Evolutionary conservation across 1,284 basidiomycete genomes (phyloP).

Genomic region (Laetiporus sulphureus): DNA sequence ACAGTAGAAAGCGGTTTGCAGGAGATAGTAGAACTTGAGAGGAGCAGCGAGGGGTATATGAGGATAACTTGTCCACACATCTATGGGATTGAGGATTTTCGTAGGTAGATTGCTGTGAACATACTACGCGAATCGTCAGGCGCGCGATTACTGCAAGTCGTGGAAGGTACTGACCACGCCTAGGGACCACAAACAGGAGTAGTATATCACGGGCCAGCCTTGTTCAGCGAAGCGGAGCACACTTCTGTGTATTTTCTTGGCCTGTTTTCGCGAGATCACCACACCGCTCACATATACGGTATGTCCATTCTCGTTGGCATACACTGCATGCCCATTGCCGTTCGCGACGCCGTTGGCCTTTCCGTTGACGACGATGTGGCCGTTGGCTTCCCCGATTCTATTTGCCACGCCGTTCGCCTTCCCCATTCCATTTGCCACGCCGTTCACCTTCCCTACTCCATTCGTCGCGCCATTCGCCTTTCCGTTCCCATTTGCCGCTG

Average conservation of each 20-base stretch:
- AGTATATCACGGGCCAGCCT: constrained; percentile 86
- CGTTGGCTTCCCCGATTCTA: constrained; percentile 18
- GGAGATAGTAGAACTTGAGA: constrained; percentile 89
- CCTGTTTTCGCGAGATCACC: constrained; percentile 29
- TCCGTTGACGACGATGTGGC: constrained; percentile 22
- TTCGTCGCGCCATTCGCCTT: constrained; percentile 26
- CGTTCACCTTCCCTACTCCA: constrained; percentile 12
- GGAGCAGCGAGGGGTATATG: constrained; percentile 71
- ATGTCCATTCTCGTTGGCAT: constrained; percentile 25
- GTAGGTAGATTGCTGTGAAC: constrained; percentile 73
- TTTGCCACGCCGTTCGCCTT: constrained; percentile 26
- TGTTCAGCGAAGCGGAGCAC: constrained; percentile 92
- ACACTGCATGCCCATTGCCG: constrained; percentile 15
- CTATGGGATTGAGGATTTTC: constrained; percentile 54
- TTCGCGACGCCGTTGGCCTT: constrained; percentile 26
- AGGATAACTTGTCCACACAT: constrained; percentile 83
- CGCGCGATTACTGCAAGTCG: constrained; percentile 9
- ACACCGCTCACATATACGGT: constrained; percentile 12
- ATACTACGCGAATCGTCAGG: constrained; percentile 44
- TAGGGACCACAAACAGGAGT: constrained; percentile 64
- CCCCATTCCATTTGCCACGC: constrained; percentile 22
- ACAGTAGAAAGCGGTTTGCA: constrained; percentile 88
- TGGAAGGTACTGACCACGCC: constrained; percentile 67
- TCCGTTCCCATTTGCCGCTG: constrained; percentile 24
- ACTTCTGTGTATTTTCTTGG: constrained; percentile 57